A percentile compares a stretch with the other conserved stretches of the same genome.
Evolutionary conservation across 495 filamentous ascomycete genomes (phyloP).

Genomic region (Penicillium samsonianum): DNA sequence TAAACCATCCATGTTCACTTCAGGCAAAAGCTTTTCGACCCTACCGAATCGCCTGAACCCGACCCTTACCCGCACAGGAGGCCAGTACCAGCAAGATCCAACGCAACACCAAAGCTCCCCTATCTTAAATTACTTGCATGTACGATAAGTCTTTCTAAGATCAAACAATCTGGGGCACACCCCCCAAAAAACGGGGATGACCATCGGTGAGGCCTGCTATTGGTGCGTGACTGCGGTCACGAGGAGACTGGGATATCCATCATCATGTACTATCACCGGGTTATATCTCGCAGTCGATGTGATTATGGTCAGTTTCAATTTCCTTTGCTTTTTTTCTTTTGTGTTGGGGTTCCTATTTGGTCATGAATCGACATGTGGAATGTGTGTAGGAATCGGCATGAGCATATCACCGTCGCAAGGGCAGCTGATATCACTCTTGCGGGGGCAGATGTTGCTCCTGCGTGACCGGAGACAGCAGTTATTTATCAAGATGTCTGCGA

Average conservation of each 20-base stretch:
- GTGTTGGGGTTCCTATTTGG: not conserved
- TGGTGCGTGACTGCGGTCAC: not conserved
- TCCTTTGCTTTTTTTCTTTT: not conserved
- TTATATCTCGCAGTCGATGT: not conserved
- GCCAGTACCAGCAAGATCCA: not conserved
- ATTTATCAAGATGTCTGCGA: not conserved
- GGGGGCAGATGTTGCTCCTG: constrained; percentile 5
- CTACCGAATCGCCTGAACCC: not conserved
- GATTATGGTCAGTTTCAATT: not conserved
- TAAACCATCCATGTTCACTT: not conserved
- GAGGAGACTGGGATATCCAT: not conserved
- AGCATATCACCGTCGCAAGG: constrained; percentile 3
- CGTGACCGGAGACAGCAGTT: not conserved
- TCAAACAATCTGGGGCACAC: not conserved
- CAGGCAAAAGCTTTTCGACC: not conserved
- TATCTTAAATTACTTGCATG: not conserved
- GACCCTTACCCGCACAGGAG: not conserved
- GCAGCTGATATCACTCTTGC: not conserved
- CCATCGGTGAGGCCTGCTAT: not conserved
- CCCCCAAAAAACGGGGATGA: not conserved
- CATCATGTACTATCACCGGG: not conserved
- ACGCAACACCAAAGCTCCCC: not conserved
- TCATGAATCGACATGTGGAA: constrained; percentile 20
- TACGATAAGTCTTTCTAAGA: not conserved
- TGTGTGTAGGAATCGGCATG: constrained; percentile 2